Evolutionary conservation across 148 eudicot genomes (phyloP).

Genomic region (Silene conica): DNA sequence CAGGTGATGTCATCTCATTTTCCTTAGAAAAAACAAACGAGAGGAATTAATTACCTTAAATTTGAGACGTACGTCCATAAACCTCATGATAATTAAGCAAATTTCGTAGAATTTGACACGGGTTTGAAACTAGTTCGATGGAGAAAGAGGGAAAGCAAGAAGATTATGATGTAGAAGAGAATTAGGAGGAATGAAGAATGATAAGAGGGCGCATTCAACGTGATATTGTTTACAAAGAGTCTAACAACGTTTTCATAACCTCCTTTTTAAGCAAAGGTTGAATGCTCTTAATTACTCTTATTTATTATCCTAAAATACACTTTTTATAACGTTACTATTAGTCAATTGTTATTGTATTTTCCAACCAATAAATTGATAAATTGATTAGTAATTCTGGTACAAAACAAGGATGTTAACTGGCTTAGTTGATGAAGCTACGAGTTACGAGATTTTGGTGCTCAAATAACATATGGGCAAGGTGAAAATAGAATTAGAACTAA

Average conservation of each 20-base stretch:
- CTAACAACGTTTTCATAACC: constrained; percentile 21
- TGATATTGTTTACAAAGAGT: constrained; percentile 13
- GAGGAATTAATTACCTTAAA: constrained; percentile 19
- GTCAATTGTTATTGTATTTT: neutral
- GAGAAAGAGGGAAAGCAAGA: neutral
- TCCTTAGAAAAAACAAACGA: neutral
- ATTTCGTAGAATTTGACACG: too few relatives aligned
- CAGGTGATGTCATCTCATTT: neutral
- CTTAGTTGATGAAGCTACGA: too few relatives aligned
- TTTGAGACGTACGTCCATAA: constrained; percentile 21
- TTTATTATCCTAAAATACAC: constrained; percentile 1
- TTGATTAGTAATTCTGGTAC: too few relatives aligned
- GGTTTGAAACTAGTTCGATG: too few relatives aligned
- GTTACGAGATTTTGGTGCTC: too few relatives aligned
- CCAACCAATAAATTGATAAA: neutral
- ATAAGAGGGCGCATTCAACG: constrained; percentile 1
- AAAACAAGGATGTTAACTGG: too few relatives aligned
- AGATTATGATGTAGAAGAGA: neutral
- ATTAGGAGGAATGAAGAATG: constrained; percentile 1
- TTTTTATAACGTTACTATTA: neutral
- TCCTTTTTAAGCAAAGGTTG: constrained; percentile 25
- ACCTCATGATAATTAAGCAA: neutral
- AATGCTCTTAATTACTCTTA: constrained; percentile 13
- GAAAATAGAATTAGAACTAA: too few relatives aligned
- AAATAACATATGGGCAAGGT: too few relatives aligned